Evolutionary conservation across 371 early-diverging fungal species (phyloP).

Genomic region (Mucor indicus): DNA sequence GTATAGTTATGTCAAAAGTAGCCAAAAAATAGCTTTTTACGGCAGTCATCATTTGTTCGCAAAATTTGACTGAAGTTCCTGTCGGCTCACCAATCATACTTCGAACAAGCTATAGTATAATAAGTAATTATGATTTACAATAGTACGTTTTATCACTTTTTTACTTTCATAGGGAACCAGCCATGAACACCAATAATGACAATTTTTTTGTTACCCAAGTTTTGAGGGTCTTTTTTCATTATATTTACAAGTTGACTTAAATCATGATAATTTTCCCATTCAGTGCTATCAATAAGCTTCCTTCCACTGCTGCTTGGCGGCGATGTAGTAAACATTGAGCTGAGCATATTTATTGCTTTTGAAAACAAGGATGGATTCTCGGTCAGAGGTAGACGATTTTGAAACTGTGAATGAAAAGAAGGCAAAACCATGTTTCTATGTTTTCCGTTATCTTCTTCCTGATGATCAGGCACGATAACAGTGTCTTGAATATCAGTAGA

Average conservation of each 20-base stretch:
- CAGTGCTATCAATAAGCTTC: no score
- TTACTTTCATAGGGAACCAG: constrained; percentile 76
- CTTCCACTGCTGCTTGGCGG: no score
- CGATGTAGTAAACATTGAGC: constrained; percentile 5
- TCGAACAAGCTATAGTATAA: constrained; percentile 47
- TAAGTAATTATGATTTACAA: background rate
- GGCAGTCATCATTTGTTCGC: constrained; percentile 76
- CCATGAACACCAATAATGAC: constrained; percentile 82
- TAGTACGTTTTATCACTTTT: background rate
- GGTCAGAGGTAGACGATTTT: background rate
- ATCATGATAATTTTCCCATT: background rate
- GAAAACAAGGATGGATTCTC: background rate
- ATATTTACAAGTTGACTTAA: constrained; percentile 1
- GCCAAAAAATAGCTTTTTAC: constrained; percentile 61
- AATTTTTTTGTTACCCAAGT: constrained; percentile 20
- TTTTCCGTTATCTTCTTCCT: background rate
- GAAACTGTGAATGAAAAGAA: constrained; percentile 22
- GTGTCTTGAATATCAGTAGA: constrained; percentile 3
- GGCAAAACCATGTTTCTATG: constrained; percentile 21
- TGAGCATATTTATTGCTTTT: constrained; percentile 12
- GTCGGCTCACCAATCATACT: constrained; percentile 89
- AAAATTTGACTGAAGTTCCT: constrained; percentile 86
- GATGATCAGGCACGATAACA: constrained; percentile 3
- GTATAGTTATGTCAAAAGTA: constrained; percentile 37
- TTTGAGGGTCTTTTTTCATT: constrained; percentile 9